A percentile compares a stretch with the other conserved stretches of the same genome.
Evolutionary conservation across 768 basidiomycete species (phyloP).

Genomic region (Rhodotorula babjevae): DNA sequence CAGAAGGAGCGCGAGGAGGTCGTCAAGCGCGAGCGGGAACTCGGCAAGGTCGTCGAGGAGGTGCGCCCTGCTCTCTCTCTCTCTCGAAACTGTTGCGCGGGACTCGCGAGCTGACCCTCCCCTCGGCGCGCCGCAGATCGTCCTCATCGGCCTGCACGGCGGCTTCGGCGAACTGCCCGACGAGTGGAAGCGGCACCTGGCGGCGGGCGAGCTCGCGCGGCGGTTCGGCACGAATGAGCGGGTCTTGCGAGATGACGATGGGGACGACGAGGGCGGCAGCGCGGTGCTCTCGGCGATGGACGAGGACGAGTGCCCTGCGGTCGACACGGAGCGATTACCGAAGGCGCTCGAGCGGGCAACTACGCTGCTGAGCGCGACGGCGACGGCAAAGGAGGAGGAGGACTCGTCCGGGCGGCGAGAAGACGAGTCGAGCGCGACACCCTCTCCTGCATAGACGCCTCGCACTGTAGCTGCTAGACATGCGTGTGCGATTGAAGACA

Average conservation of each 20-base stretch:
- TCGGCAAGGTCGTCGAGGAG: constrained; percentile 32
- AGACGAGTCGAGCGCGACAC: too few relatives aligned
- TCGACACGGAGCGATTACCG: not conserved
- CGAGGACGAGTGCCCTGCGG: too few relatives aligned
- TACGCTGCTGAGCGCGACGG: too few relatives aligned
- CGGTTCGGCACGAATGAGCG: constrained; percentile 10
- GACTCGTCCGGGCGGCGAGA: too few relatives aligned
- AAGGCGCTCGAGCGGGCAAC: not conserved
- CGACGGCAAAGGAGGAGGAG: not conserved
- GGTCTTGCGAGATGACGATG: constrained; percentile 13
- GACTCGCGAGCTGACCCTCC: not conserved
- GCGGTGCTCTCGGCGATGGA: not conserved
- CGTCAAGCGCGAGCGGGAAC: constrained; percentile 7
- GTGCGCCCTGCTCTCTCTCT: not conserved
- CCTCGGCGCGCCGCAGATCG: constrained; percentile 14
- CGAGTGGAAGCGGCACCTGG: constrained; percentile 26
- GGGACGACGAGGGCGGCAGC: constrained; percentile 2
- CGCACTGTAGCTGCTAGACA: not conserved
- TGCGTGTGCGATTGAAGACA: not conserved
- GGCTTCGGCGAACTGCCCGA: constrained; percentile 21
- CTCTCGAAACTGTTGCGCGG: not conserved
- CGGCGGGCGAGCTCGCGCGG: constrained; percentile 9
- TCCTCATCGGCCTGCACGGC: constrained; percentile 33
- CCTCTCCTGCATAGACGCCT: not conserved
- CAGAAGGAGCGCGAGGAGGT: not conserved